phyloP scores from a whole-genome alignment of 805 yeast genomes.

The Starmerella vitae region DNA sequence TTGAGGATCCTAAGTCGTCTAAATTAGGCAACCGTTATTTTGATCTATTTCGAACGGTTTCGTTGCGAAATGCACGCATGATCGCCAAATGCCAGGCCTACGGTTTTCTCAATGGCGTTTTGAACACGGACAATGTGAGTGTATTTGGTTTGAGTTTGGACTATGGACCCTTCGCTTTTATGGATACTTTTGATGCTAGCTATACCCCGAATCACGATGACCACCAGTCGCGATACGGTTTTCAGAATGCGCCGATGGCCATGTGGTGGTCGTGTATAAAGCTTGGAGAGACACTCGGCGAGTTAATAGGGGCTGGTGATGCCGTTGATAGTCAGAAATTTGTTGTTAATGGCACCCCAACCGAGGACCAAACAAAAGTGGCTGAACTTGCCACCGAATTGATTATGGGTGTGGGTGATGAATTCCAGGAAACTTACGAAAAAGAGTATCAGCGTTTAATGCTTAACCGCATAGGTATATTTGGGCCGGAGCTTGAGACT shows the following conservation, averaged over 20 bases:
- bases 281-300: constrained; percentile 72
- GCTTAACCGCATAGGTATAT: constrained; percentile 57
- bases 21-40: constrained; percentile 37
- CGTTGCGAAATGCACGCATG: constrained; percentile 57
- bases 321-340: constrained; percentile 35
- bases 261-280: constrained; percentile 89
- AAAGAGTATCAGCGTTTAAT: constrained; percentile 44
- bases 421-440: constrained; percentile 51
- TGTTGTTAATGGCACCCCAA: constrained; percentile 26
- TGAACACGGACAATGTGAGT: constrained; percentile 89
- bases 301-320: constrained; percentile 61
- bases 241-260: constrained; percentile 68
- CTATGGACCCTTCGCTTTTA: constrained; percentile 86
- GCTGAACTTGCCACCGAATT: constrained; percentile 49
- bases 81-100: constrained; percentile 82
- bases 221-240: constrained; percentile 53
- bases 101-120: constrained; percentile 87
- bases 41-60: constrained; percentile 54
- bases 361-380: constrained; percentile 36
- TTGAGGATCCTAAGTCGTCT: not conserved
- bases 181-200: constrained; percentile 70
- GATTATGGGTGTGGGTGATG: constrained; percentile 50
- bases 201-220: constrained; percentile 91
- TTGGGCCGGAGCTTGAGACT: constrained; percentile 29
- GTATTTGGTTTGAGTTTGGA: constrained; percentile 80